A percentile compares a stretch with the other conserved stretches of the same genome.
These are phyloP conservation scores for Russula emetica DNA, from an alignment of 768 basidiomycete species.

Conservation along the genomic window DNA sequence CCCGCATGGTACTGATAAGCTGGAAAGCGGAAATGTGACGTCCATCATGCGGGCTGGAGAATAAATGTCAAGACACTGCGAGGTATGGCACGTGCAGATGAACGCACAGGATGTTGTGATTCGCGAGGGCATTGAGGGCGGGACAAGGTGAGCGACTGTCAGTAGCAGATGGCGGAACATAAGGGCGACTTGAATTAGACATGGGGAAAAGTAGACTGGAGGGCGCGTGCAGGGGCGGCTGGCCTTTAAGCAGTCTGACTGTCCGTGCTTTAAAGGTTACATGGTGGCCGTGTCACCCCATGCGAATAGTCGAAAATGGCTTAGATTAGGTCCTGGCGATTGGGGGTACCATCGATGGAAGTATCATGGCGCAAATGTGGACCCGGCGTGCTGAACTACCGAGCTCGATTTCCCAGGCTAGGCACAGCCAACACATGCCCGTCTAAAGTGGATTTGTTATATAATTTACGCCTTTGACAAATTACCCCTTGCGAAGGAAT, in stretches of 20 bases:
- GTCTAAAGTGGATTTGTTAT: background rate
- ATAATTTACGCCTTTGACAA: background rate
- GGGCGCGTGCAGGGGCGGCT: background rate
- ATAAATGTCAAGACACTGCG: background rate
- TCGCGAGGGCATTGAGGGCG: conserved; percentile 68
- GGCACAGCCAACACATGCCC: conserved; percentile 1
- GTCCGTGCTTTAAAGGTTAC: background rate
- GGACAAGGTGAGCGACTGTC: conserved; percentile 71
- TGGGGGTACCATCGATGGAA: background rate
- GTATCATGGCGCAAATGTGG: background rate
- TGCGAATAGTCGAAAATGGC: background rate
- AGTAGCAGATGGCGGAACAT: background rate
- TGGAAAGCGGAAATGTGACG: conserved; percentile 45
- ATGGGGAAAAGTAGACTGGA: conserved; percentile 1
- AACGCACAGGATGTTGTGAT: conserved; percentile 57
- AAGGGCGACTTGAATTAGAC: conserved; percentile 6
- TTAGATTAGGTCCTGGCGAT: background rate
- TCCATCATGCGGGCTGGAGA: conserved; percentile 48
- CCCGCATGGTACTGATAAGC: conserved; percentile 45
- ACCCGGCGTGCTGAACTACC: conserved; percentile 12
- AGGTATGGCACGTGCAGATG: background rate
- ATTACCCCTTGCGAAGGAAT: background rate
- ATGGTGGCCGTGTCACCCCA: too few species aligned
- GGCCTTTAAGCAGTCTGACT: conserved; percentile 1
- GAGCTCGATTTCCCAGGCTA: background rate